Percentiles rank a stretch among this genome's conserved stretches.
phyloP scores from a whole-genome alignment of 208 protist species.

The Wallacemonas rigidus region DNA sequence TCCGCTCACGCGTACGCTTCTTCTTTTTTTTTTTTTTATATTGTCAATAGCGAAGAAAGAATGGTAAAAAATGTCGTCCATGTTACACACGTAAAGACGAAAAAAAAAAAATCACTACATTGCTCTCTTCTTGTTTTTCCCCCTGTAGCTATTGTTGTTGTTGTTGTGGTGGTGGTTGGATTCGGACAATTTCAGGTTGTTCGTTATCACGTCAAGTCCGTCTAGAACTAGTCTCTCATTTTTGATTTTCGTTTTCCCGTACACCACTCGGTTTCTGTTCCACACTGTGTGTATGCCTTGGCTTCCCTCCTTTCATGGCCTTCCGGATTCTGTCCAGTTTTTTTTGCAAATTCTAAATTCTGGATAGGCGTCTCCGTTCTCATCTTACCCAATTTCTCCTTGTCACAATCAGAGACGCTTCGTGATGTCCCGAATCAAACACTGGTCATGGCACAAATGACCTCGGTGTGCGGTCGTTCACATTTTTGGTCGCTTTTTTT shows the following conservation, averaged over 20 bases:
- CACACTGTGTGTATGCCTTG: background rate
- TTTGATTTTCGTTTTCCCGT: slow-evolving; percentile 9
- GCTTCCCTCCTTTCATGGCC: background rate
- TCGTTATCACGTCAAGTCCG: too few relatives aligned
- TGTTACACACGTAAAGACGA: too few relatives aligned
- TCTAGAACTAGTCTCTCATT: background rate
- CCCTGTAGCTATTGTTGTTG: background rate
- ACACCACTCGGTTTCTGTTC: background rate
- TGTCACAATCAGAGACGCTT: too few relatives aligned
- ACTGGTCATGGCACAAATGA: too few relatives aligned
- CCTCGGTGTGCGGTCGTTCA: background rate
- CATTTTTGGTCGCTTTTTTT: slow-evolving; percentile 17
- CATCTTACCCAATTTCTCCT: background rate
- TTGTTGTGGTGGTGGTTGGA: background rate
- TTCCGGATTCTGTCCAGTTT: background rate
- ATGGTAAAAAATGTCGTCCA: too few relatives aligned
- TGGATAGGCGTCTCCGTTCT: background rate
- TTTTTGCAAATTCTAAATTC: too few relatives aligned
- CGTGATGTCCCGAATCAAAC: too few relatives aligned
- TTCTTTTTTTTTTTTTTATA: background rate
- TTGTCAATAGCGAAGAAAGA: background rate
- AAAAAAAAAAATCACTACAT: too few relatives aligned
- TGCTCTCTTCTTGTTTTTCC: background rate
- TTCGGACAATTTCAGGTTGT: too few relatives aligned
- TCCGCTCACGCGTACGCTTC: background rate